These are phyloP conservation scores for Paracoccidioides brasiliensis DNA, from an alignment of 2,329 filamentous ascomycete genomes.

Conservation along the genomic window DNA sequence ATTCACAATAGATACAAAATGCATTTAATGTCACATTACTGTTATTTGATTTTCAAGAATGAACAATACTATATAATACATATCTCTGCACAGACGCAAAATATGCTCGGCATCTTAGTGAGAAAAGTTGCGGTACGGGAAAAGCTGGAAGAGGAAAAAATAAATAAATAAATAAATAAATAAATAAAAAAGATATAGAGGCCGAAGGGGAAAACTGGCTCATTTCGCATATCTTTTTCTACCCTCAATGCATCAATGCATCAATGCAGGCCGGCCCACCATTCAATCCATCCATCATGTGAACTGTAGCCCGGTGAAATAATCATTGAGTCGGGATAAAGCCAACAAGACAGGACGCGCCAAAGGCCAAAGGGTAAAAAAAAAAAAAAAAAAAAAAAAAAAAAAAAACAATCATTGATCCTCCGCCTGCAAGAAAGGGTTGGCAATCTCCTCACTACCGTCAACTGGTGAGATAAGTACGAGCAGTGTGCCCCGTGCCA, in stretches of 20 bases:
- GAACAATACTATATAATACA: not conserved
- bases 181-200: not conserved
- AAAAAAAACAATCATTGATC: constrained; percentile 27
- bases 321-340: not conserved
- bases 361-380: not conserved
- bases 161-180: not conserved
- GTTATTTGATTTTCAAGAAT: no score
- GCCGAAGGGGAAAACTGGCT: not conserved
- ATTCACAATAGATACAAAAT: no score
- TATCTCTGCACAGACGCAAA: not conserved
- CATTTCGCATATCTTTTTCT: not conserved
- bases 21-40: no score
- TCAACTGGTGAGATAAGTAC: constrained; percentile 87
- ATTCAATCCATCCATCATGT: not conserved
- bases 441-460: constrained; percentile 89
- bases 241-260: not conserved
- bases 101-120: not conserved
- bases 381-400: not conserved
- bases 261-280: not conserved
- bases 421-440: constrained; percentile 71
- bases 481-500: constrained; percentile 81
- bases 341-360: not conserved
- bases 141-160: not conserved
- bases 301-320: not conserved
- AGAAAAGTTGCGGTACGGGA: not conserved